Conservation (phyloP, 1,284 basidiomycete species). For the Cutaneotrichosporon sp. region DNA sequence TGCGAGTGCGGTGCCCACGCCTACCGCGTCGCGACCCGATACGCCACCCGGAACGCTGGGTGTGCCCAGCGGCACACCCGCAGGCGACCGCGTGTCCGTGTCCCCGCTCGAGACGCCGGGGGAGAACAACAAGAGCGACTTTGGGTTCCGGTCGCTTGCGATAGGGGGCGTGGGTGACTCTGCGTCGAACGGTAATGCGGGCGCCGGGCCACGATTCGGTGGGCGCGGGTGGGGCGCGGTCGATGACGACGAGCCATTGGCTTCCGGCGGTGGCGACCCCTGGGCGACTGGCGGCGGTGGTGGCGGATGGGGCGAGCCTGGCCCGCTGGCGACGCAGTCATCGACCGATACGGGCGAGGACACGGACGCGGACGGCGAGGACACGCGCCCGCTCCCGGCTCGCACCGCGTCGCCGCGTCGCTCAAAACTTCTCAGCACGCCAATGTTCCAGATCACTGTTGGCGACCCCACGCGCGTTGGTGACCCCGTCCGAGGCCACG, state of each 20-base stretch:
- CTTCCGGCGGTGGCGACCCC: constrained; percentile 2
- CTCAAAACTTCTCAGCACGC: constrained; percentile 24
- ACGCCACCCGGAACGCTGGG: constrained; percentile 19
- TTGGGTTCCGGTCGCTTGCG: constrained; percentile 35
- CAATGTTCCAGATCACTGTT: constrained; percentile 66
- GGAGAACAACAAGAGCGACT: constrained; percentile 18
- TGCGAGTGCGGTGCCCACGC: constrained; percentile 25
- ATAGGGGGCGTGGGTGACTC: constrained; percentile 24
- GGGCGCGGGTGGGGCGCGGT: constrained; percentile 17
- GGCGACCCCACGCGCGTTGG: constrained; percentile 91
- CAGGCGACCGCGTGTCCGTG: constrained; percentile 35
- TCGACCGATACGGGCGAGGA: constrained; percentile 12
- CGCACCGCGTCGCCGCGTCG: constrained; percentile 12
- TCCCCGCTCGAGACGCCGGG: constrained; percentile 40
- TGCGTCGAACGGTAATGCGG: neutral
- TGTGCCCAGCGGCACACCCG: neutral
- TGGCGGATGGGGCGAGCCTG: constrained; percentile 23
- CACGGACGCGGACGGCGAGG: constrained; percentile 13
- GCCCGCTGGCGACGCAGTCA: constrained; percentile 5
- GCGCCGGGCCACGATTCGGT: neutral
- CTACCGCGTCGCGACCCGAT: constrained; percentile 23
- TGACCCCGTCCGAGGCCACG: constrained; percentile 83
- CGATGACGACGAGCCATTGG: constrained; percentile 20
- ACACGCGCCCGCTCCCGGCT: neutral
- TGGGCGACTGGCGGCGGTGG: constrained; percentile 1